Percentiles rank a stretch among this genome's conserved stretches.
Evolutionary conservation across 2,329 filamentous ascomycete genomes (phyloP).

Genomic region (Lachnellula suecica): DNA sequence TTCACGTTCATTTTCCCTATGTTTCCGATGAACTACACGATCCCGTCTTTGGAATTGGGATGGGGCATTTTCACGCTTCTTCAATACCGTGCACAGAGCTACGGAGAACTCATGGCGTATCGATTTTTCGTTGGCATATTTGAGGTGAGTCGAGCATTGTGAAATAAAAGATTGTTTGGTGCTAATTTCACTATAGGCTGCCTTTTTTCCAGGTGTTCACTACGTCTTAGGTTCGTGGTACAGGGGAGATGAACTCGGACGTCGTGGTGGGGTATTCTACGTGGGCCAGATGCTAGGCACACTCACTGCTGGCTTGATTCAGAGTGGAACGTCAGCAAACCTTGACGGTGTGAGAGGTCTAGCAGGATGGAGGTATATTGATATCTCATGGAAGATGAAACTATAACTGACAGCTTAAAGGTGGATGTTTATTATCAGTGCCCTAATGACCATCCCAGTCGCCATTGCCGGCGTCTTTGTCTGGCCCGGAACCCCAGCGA

Average conservation of each 20-base stretch:
- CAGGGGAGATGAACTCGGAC: constrained; percentile 28
- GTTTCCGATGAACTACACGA: constrained; percentile 27
- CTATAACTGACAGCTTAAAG: too few species aligned
- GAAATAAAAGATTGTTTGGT: background rate
- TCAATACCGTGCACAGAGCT: constrained; percentile 39
- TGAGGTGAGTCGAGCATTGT: constrained; percentile 35
- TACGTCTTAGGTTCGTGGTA: constrained; percentile 30
- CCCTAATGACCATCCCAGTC: constrained; percentile 54
- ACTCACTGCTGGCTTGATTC: constrained; percentile 25
- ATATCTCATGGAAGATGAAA: too few species aligned
- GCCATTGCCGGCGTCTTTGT: constrained; percentile 50
- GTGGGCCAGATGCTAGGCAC: constrained; percentile 27
- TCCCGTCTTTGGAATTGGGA: constrained; percentile 26
- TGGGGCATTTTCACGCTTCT: constrained; percentile 29
- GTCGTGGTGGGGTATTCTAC: constrained; percentile 25
- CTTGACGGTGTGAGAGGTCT: constrained; percentile 23
- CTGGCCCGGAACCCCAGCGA: constrained; percentile 50
- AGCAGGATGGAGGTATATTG: constrained; percentile 34
- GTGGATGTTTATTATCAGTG: constrained; percentile 58
- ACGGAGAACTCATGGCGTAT: constrained; percentile 50
- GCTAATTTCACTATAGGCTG: constrained; percentile 21
- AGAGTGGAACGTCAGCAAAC: constrained; percentile 19
- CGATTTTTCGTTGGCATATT: constrained; percentile 55
- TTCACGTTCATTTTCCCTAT: constrained; percentile 29
- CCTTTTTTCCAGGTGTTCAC: constrained; percentile 36